Conservation (phyloP, 148 eudicot genomes). For the Mesembryanthemum crystallinum region DNA sequence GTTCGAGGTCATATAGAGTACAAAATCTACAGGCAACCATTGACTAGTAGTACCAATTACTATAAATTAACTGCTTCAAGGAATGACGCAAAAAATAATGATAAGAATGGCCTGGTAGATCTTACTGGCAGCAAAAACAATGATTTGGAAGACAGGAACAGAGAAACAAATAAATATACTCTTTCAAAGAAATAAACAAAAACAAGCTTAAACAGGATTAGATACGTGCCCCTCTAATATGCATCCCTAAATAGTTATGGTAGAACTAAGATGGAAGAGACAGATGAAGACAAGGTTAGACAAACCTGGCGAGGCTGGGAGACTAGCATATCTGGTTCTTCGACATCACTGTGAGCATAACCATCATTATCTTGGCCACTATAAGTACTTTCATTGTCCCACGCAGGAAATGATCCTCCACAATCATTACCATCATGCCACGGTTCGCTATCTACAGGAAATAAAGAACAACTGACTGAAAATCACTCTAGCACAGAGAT, state of each 20-base stretch:
- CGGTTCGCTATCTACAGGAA: conserved; percentile 12
- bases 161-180: not conserved
- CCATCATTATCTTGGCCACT: conserved; percentile 65
- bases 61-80: not conserved
- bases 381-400: conserved; percentile 66
- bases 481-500: not conserved
- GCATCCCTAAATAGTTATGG: not conserved
- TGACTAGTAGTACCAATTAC: not conserved
- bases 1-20: not conserved
- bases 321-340: conserved; percentile 59
- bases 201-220: not conserved
- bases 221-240: not conserved
- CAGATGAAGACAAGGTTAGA: conserved; percentile 1
- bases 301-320: conserved; percentile 97
- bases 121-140: not conserved
- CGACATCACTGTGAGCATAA: conserved; percentile 64
- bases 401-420: conserved; percentile 45
- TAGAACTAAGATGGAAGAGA: conserved; percentile 2
- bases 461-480: not conserved
- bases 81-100: not conserved
- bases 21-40: not conserved
- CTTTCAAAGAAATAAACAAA: not conserved
- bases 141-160: not conserved
- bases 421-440: conserved; percentile 34
- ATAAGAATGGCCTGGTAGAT: not conserved